A percentile compares a stretch with the other conserved stretches of the same genome.
Evolutionary conservation across 495 filamentous ascomycete genomes (phyloP).

Genomic region (Pseudomonodictys pantanalensis): DNA sequence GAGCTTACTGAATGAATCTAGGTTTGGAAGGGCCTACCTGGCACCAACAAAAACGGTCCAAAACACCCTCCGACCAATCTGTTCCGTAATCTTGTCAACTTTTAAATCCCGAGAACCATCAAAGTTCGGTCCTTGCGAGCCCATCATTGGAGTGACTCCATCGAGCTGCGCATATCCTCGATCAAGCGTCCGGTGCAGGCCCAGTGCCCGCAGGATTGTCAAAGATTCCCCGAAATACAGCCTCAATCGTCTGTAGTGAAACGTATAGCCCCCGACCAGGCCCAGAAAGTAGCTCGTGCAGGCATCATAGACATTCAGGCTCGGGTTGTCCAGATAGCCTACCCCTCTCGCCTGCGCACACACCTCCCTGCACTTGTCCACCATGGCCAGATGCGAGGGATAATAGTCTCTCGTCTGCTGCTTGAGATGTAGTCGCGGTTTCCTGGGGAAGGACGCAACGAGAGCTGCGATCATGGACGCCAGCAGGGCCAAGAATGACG

Average conservation of each 20-base stretch:
- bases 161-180: conserved; percentile 35
- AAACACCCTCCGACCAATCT: conserved; percentile 75
- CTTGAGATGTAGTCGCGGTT: conserved; percentile 67
- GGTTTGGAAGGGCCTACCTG: conserved; percentile 33
- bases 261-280: conserved; percentile 65
- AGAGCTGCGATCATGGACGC: conserved; percentile 77
- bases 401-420: conserved; percentile 57
- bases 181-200: conserved; percentile 53
- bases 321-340: conserved; percentile 60
- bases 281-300: conserved; percentile 81
- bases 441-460: conserved; percentile 79
- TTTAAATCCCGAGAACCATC: conserved; percentile 38
- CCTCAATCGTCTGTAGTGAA: conserved; percentile 62
- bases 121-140: conserved; percentile 28
- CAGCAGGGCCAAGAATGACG: conserved; percentile 69
- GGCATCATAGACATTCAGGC: conserved; percentile 73
- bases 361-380: conserved; percentile 70
- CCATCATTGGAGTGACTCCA: conserved; percentile 3
- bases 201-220: conserved; percentile 66
- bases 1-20: neutral
- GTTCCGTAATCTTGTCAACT: conserved; percentile 68
- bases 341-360: conserved; percentile 68
- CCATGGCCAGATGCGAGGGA: conserved; percentile 67
- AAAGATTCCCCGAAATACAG: conserved; percentile 72
- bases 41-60: conserved; percentile 71